Conservation (phyloP, 106 monocot species). For the Platanthera guangdongensis region DNA sequence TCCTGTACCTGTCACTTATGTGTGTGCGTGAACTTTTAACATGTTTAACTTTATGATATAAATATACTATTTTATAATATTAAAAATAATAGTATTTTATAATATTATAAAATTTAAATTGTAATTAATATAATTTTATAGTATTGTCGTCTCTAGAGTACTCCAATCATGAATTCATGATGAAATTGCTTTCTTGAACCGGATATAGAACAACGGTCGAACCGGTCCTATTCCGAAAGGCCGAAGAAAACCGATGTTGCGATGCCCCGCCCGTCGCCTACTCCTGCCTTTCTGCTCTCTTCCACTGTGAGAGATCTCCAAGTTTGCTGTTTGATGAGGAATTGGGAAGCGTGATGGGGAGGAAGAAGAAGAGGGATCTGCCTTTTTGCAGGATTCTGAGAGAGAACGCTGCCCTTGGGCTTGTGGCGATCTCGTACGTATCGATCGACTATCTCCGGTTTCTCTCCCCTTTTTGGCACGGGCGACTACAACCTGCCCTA, state of each 20-base stretch:
- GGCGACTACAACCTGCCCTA: slow-evolving; percentile 32
- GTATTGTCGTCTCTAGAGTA: no score
- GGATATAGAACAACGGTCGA: no score
- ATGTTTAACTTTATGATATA: no score
- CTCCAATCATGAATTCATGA: no score
- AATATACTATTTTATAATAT: no score
- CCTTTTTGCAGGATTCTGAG: slow-evolving; percentile 5
- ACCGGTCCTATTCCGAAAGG: no score
- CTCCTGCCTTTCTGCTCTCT: not conserved
- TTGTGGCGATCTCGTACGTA: slow-evolving; percentile 45
- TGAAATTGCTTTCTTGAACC: no score
- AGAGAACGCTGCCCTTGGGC: slow-evolving; percentile 20
- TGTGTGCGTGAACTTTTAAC: no score
- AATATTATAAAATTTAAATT: no score
- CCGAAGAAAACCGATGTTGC: not conserved
- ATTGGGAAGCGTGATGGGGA: slow-evolving; percentile 1
- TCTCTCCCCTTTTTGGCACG: slow-evolving; percentile 33
- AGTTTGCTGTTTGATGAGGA: not conserved
- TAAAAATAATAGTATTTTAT: no score
- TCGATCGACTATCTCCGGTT: slow-evolving; percentile 39
- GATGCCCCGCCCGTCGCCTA: not conserved
- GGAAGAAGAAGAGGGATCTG: not conserved
- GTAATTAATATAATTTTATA: no score
- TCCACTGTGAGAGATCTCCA: not conserved
- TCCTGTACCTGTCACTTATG: no score